Conservation (phyloP, 2,329 filamentous ascomycete species). For the Lasiodiplodia citricola region DNA sequence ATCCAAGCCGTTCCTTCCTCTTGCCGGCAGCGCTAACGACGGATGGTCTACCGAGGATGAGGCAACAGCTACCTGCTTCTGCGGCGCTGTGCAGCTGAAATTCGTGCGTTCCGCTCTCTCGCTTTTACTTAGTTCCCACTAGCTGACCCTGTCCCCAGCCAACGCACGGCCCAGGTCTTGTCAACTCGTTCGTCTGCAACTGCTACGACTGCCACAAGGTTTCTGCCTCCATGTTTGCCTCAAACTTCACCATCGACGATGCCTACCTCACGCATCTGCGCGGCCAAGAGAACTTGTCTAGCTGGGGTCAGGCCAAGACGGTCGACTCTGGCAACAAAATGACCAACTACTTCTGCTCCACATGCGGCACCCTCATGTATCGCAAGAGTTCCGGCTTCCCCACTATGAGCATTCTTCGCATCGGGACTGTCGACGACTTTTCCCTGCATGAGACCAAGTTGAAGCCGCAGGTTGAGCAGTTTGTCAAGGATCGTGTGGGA, state of each 20-base stretch:
- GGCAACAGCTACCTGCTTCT: conserved; percentile 40
- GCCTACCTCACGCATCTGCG: conserved; percentile 55
- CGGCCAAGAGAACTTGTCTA: conserved; percentile 57
- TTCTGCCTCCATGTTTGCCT: conserved; percentile 65
- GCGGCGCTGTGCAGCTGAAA: conserved; percentile 36
- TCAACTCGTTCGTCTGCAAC: conserved; percentile 63
- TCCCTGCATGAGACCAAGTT: conserved; percentile 62
- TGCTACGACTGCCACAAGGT: conserved; percentile 68
- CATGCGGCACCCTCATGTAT: conserved; percentile 67
- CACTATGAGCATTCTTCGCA: conserved; percentile 55
- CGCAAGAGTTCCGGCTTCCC: conserved; percentile 54
- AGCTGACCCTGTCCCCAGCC: conserved; percentile 43
- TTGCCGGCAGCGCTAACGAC: conserved; percentile 31
- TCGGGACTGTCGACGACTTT: conserved; percentile 69
- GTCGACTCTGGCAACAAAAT: conserved; percentile 57
- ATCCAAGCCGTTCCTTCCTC: conserved; percentile 33
- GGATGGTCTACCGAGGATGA: conserved; percentile 34
- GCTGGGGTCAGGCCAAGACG: conserved; percentile 47
- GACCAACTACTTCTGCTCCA: conserved; percentile 66
- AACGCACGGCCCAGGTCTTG: conserved; percentile 51
- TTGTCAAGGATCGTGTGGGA: conserved; percentile 55
- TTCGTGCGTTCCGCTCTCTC: conserved; percentile 30
- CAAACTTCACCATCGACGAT: conserved; percentile 59
- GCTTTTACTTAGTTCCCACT: background rate
- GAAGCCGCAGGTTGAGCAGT: conserved; percentile 60